Evolutionary conservation across 1,284 basidiomycete genomes (phyloP).

Genomic region (Leccinum subrobustum): DNA sequence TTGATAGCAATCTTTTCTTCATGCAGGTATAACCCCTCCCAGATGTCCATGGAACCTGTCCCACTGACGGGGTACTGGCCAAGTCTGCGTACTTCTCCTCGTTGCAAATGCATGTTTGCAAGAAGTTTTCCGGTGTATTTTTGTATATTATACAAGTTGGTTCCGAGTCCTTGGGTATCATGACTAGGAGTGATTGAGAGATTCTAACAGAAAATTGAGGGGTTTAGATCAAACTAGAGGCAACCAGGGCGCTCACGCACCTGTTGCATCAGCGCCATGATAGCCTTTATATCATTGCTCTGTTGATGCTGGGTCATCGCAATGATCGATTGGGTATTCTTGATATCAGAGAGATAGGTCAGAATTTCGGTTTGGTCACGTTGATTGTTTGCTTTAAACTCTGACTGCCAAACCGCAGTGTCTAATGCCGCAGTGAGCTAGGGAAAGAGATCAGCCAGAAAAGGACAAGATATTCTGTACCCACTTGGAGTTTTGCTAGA

Average conservation of each 20-base stretch:
- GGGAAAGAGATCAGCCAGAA: slow-evolving; percentile 13
- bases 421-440: slow-evolving; percentile 47
- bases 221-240: not conserved
- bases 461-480: slow-evolving; percentile 1
- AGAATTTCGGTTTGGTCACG: slow-evolving; percentile 45
- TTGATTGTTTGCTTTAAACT: slow-evolving; percentile 37
- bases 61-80: slow-evolving; percentile 49
- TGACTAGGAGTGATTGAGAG: slow-evolving; percentile 32
- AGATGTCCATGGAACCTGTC: slow-evolving; percentile 49
- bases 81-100: slow-evolving; percentile 50
- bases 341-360: slow-evolving; percentile 42
- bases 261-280: slow-evolving; percentile 48
- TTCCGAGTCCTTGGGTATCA: slow-evolving; percentile 42
- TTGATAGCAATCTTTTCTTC: slow-evolving; percentile 57
- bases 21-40: slow-evolving; percentile 52
- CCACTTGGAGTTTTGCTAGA: slow-evolving; percentile 43
- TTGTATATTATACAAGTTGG: slow-evolving; percentile 50
- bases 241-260: slow-evolving; percentile 25
- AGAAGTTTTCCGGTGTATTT: slow-evolving; percentile 42
- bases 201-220: slow-evolving; percentile 19
- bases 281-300: slow-evolving; percentile 32
- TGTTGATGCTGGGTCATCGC: slow-evolving; percentile 33
- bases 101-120: slow-evolving; percentile 46
- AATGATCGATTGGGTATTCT: slow-evolving; percentile 39
- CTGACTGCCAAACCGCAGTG: slow-evolving; percentile 46